Conservation (phyloP, 768 basidiomycete genomes). For the Leccinum variicolor region DNA sequence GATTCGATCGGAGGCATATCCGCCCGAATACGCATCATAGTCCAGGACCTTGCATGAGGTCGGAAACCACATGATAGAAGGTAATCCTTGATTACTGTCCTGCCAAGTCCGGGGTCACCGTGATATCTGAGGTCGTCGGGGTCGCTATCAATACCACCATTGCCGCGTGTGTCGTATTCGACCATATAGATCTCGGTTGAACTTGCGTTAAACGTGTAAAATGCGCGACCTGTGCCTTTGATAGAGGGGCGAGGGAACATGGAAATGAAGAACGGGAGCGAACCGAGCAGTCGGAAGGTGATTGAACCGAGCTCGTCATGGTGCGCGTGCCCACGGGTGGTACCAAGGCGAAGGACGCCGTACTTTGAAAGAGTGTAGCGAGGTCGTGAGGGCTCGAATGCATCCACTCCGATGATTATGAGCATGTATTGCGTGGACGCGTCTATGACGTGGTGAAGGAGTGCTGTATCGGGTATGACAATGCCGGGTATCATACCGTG, state of each 20-base stretch:
- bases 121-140: neutral
- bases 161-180: constrained; percentile 9
- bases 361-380: neutral
- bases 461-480: neutral
- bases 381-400: neutral
- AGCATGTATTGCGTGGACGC: constrained; percentile 5
- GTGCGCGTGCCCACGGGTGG: neutral
- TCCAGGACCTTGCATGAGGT: constrained; percentile 1
- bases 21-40: constrained; percentile 22
- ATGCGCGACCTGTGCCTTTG: constrained; percentile 12
- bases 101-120: neutral
- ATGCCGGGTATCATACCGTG: constrained; percentile 3
- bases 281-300: constrained; percentile 4
- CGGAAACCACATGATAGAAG: neutral
- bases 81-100: constrained; percentile 1
- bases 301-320: constrained; percentile 2
- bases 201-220: neutral
- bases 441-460: constrained; percentile 12
- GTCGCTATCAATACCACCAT: neutral
- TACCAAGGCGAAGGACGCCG: constrained; percentile 11
- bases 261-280: neutral
- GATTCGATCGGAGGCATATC: constrained; percentile 6
- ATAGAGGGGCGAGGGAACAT: constrained; percentile 10
- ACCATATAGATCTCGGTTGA: constrained; percentile 1
- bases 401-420: constrained; percentile 4